Evolutionary conservation across 192 early-diverging fungal species (phyloP).

Genomic region (Hyaloraphidium curvatum): DNA sequence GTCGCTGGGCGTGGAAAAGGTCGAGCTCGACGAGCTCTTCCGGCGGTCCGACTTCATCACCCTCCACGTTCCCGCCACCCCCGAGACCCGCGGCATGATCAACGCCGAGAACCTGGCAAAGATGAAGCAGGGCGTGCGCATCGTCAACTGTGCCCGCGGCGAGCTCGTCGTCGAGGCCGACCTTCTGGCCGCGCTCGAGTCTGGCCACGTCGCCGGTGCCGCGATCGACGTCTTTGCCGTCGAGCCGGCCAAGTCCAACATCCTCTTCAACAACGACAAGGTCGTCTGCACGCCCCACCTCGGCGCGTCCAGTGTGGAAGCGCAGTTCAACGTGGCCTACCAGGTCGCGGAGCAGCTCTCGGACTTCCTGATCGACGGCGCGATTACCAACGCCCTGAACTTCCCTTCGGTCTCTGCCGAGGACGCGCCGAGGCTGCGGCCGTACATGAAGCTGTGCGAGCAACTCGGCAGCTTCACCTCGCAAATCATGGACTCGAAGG

Average conservation of each 20-base stretch:
- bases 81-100: slow-evolving; percentile 7
- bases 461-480: too few species aligned
- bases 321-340: slow-evolving; percentile 2
- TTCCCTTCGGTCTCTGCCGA: not conserved
- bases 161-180: not conserved
- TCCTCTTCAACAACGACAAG: slow-evolving; percentile 1
- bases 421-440: not conserved
- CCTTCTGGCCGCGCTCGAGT: not conserved
- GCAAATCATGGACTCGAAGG: too few species aligned
- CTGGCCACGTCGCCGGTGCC: slow-evolving; percentile 7
- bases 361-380: not conserved
- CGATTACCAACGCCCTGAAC: not conserved
- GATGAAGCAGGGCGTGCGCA: slow-evolving; percentile 5
- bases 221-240: slow-evolving; percentile 7
- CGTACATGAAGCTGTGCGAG: slow-evolving; percentile 2
- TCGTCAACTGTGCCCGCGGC: slow-evolving; percentile 5
- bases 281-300: slow-evolving; percentile 6
- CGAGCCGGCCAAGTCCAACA: slow-evolving; percentile 4
- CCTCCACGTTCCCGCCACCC: slow-evolving; percentile 6
- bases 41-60: slow-evolving; percentile 7
- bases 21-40: slow-evolving; percentile 2
- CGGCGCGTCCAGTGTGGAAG: slow-evolving; percentile 6
- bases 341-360: slow-evolving; percentile 4
- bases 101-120: slow-evolving; percentile 5
- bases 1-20: not conserved